Conservation (phyloP, 768 basidiomycete genomes). For the Suillus ampliporus region DNA sequence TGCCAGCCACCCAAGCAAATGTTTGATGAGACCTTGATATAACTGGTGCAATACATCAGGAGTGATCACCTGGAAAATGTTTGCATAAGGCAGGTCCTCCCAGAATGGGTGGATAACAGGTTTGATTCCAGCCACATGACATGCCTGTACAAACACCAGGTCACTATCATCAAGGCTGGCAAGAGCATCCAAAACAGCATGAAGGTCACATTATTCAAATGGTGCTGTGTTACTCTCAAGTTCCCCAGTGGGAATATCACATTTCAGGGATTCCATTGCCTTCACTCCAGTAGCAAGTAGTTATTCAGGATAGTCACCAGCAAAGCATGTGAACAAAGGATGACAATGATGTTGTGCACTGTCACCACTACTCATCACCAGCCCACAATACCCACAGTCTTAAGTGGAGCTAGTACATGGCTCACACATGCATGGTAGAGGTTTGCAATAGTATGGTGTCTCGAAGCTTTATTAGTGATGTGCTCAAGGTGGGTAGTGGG, state of each 20-base stretch:
- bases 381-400: conserved; percentile 34
- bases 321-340: conserved; percentile 25
- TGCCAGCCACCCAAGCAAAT: conserved; percentile 39
- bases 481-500: conserved; percentile 17
- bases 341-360: conserved; percentile 45
- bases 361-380: conserved; percentile 38
- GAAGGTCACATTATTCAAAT: neutral
- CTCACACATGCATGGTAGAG: conserved; percentile 45
- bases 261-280: conserved; percentile 19
- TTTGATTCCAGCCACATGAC: conserved; percentile 20
- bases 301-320: conserved; percentile 29
- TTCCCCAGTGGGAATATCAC: conserved; percentile 10
- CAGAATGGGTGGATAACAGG: conserved; percentile 28
- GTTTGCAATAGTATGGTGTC: conserved; percentile 33
- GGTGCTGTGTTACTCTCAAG: neutral
- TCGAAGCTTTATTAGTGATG: conserved; percentile 21
- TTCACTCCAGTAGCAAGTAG: conserved; percentile 19
- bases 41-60: conserved; percentile 44
- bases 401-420: conserved; percentile 35
- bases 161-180: neutral
- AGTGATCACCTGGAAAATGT: conserved; percentile 30
- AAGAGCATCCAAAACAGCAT: neutral
- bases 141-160: conserved; percentile 9
- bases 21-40: conserved; percentile 42
- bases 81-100: conserved; percentile 32